These are phyloP conservation scores for Pleurotus ostreatus DNA, from an alignment of 768 basidiomycete species.

Conservation along the genomic window DNA sequence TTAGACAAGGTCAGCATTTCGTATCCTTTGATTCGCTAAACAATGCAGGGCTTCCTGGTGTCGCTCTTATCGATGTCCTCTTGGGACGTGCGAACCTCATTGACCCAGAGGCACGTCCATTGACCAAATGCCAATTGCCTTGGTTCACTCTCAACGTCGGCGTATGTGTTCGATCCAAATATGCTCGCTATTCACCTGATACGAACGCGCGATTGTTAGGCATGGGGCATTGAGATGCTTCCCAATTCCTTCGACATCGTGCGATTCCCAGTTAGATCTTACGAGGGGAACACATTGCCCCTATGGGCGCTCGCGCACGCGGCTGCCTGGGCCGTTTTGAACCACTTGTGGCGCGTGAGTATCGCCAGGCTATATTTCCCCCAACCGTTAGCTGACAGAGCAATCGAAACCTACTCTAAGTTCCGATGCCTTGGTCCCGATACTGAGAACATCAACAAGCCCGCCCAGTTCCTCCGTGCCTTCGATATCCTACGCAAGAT, in stretches of 20 bases:
- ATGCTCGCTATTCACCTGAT: not conserved
- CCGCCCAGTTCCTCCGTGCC: not conserved
- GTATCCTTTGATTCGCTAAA: not conserved
- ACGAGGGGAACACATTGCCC: not conserved
- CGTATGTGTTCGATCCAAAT: not conserved
- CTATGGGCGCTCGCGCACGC: not conserved
- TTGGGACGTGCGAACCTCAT: not conserved
- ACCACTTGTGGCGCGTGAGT: not conserved
- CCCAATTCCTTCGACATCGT: not conserved
- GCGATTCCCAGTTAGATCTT: not conserved
- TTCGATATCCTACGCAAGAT: not conserved
- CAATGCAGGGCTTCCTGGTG: not conserved
- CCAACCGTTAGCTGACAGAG: not conserved
- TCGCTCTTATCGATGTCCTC: conserved; percentile 1
- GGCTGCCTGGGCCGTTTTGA: not conserved
- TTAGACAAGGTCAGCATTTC: not conserved
- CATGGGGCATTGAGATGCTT: too few relatives aligned
- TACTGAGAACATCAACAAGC: not conserved
- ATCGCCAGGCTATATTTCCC: not conserved
- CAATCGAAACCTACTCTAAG: not conserved
- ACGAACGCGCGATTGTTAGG: too few relatives aligned
- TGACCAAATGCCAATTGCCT: not conserved
- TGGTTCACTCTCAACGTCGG: not conserved
- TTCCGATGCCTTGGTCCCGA: not conserved
- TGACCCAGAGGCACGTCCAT: not conserved